A percentile compares a stretch with the other conserved stretches of the same genome.
Conservation (phyloP, 345 rosid species). For the Eucalyptus pauciflora region DNA sequence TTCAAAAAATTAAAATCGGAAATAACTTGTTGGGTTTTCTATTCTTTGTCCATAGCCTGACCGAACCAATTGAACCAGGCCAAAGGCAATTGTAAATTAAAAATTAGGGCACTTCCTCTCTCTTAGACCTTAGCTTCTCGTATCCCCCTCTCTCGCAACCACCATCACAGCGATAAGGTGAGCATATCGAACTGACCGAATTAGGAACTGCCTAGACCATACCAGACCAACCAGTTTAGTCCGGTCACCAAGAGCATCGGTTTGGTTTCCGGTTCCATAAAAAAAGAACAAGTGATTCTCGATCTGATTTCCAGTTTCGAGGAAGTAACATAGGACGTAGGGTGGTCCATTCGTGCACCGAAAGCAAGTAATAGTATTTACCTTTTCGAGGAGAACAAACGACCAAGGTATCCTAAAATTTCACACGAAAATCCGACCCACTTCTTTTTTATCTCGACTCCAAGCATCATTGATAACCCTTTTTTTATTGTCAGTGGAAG, state of each 20-base stretch:
- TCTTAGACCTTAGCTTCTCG: too few species aligned
- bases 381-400: not conserved
- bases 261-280: accelerated
- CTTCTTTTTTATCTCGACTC: not conserved
- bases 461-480: not conserved
- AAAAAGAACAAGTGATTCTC: accelerated
- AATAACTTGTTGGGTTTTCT: too few species aligned
- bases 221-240: too few species aligned
- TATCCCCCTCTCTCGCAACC: too few species aligned
- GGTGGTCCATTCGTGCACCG: not conserved
- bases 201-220: accelerated
- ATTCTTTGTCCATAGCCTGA: too few species aligned
- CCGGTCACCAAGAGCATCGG: accelerated
- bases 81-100: too few species aligned
- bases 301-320: accelerated
- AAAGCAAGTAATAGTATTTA: not conserved
- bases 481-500: not conserved
- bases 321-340: too few species aligned
- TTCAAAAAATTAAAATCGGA: too few species aligned
- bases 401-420: not conserved
- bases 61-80: too few species aligned
- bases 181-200: accelerated
- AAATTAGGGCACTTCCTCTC: too few species aligned
- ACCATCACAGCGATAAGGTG: too few species aligned
- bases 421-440: not conserved